Conservation (phyloP, 352 stramenopile species). For the Thalassiosira mediterranea region DNA sequence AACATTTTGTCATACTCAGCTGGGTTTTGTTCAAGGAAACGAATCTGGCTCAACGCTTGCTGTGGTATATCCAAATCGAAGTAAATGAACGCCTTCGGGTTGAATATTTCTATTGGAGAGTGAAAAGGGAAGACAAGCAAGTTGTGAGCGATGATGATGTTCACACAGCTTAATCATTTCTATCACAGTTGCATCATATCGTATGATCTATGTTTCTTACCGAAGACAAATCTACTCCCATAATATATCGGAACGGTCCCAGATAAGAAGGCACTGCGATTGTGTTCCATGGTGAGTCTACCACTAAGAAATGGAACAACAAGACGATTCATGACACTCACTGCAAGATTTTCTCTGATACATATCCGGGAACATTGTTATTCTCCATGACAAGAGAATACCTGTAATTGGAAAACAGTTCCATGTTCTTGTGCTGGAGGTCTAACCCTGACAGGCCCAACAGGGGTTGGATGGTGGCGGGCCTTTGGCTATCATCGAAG, state of each 20-base stretch:
- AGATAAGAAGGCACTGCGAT: neutral
- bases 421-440: slow-evolving; percentile 36
- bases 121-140: slow-evolving; percentile 4
- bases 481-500: slow-evolving; percentile 46
- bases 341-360: slow-evolving; percentile 73
- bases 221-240: slow-evolving; percentile 62
- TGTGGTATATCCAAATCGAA: slow-evolving; percentile 57
- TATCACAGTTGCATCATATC: no score
- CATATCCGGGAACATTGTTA: slow-evolving; percentile 47
- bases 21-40: slow-evolving; percentile 55
- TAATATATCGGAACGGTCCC: slow-evolving; percentile 67
- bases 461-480: slow-evolving; percentile 40
- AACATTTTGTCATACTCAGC: slow-evolving; percentile 54
- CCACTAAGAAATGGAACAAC: neutral
- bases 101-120: slow-evolving; percentile 54
- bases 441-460: slow-evolving; percentile 12
- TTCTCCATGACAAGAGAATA: slow-evolving; percentile 77
- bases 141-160: slow-evolving; percentile 1
- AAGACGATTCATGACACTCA: slow-evolving; percentile 6
- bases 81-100: slow-evolving; percentile 65
- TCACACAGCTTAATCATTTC: no score
- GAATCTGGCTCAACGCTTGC: slow-evolving; percentile 54
- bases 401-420: slow-evolving; percentile 52
- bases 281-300: no score
- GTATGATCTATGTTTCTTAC: no score